Base-by-base conservation (phyloP, 2,329 filamentous ascomycete genomes). In the Sclerotinia borealis region DNA sequence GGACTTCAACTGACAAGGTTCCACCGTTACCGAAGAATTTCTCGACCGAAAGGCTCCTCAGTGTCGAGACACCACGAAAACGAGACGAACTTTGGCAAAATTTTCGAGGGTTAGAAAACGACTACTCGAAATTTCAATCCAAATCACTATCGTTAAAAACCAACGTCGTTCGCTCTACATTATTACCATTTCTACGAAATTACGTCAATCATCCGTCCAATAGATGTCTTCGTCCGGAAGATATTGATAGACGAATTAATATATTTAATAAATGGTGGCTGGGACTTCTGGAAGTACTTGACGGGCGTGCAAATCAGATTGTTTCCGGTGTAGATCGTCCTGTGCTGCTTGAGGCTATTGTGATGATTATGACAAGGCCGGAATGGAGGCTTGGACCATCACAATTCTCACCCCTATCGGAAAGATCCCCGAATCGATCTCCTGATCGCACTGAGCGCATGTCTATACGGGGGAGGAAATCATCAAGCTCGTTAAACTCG, bases 221-320 rank as follows among this genome's bases (percentile, higher is more conserved):
- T 67, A 80, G 79, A 67, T 79, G 75, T 39, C 76, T 91, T 29
- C 78, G 86, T 36, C 81, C 87, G 0, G 88, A 91, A 76, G 88
- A 91, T 72, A 76, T 91, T 43, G 88, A 91, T 70, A 80, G 87
- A 37, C 80, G 88, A 54, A 79, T 85, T 3, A 86, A 83, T 61
- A 87, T 90, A 58, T 77, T 91, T 62, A 89, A 90, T 72, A 89
- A 88, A 71, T 91, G 88, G 88, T 91, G 88, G 88, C 86, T 81
- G 45, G 86, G 84, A 1, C 76, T 91, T 52, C 75, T 91, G 47
- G 87, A 90, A 66, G 83, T 90, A 74, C 80, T 91, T 29, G 84
- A 87, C 71, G 87, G 87, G 48, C 82, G 82, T 66, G 85, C 88
- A 72, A 87, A 88, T 66, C 86, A 89, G 71, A 85, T 85, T 10